Conservation (phyloP, 768 basidiomycete genomes). For the Phylloporus rhodoxanthus region DNA sequence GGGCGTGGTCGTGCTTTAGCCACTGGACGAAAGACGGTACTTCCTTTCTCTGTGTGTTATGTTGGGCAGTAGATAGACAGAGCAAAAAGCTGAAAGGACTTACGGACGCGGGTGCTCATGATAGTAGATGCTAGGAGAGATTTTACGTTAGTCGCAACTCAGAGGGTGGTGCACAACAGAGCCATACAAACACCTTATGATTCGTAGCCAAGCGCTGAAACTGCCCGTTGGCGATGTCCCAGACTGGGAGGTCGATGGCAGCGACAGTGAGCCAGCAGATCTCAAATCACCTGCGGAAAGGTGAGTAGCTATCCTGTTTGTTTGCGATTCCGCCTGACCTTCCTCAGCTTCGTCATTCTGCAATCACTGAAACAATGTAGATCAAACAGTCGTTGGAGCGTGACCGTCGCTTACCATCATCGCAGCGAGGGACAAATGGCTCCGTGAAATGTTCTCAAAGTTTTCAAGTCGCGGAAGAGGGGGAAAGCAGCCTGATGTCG, state of each 20-base stretch:
- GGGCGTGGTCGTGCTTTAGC: conserved; percentile 48
- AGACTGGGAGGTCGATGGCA: conserved; percentile 53
- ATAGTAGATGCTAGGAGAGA: conserved; percentile 2
- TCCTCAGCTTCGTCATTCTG: conserved; percentile 49
- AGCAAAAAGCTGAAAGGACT: conserved; percentile 32
- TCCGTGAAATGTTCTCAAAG: conserved; percentile 58
- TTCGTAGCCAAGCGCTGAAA: conserved; percentile 25
- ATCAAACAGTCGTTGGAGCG: conserved; percentile 8
- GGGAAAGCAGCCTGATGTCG: conserved; percentile 46
- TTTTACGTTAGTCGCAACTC: conserved; percentile 1
- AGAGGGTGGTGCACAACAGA: conserved; percentile 16
- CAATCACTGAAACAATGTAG: conserved; percentile 70
- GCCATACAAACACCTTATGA: conserved; percentile 27
- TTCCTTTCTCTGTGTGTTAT: conserved; percentile 55
- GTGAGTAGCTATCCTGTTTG: conserved; percentile 26
- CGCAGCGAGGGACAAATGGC: conserved; percentile 67
- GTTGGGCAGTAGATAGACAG: conserved; percentile 1
- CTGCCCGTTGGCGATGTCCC: conserved; percentile 55
- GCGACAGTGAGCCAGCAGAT: conserved; percentile 35
- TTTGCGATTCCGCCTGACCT: conserved; percentile 6
- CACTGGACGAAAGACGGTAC: conserved; percentile 64
- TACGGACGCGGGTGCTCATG: conserved; percentile 54
- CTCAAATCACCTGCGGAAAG: conserved; percentile 54
- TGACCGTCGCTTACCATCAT: conserved; percentile 12
- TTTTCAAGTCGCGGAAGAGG: conserved; percentile 63